Conservation (phyloP, 1,284 basidiomycete genomes). For the Ceratobasidium sp. region DNA sequence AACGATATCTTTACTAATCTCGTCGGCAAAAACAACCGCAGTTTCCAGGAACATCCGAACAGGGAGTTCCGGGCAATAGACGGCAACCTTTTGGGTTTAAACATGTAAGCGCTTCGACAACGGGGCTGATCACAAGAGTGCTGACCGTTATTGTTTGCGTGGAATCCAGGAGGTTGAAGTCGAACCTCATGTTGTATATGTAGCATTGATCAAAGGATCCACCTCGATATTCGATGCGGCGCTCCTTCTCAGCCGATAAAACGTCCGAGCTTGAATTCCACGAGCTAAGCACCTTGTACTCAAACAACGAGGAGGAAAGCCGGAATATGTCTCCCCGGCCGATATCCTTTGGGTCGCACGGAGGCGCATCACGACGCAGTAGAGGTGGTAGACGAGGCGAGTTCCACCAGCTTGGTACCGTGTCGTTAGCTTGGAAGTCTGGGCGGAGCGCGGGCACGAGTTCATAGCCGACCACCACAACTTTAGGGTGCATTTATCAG, state of each 20-base stretch:
- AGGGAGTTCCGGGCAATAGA: conserved; percentile 4
- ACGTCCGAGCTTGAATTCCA: neutral
- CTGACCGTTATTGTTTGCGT: conserved; percentile 31
- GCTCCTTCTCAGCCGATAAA: neutral
- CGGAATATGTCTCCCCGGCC: conserved; percentile 29
- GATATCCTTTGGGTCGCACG: conserved; percentile 30
- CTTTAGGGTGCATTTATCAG: neutral
- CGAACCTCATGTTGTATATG: conserved; percentile 12
- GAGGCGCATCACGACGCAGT: conserved; percentile 8
- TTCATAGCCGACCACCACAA: conserved; percentile 22
- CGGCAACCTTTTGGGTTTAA: neutral
- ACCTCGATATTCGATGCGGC: conserved; percentile 14
- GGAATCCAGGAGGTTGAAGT: neutral
- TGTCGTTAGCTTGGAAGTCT: conserved; percentile 13
- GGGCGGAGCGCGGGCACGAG: conserved; percentile 21
- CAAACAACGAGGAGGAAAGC: conserved; percentile 19
- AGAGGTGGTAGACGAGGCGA: conserved; percentile 2
- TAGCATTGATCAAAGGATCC: conserved; percentile 9
- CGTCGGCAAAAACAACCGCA: conserved; percentile 15
- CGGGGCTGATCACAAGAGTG: neutral
- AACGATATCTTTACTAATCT: conserved; percentile 4
- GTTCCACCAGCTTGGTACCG: conserved; percentile 18
- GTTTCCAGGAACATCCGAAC: conserved; percentile 23
- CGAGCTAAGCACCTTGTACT: conserved; percentile 40
- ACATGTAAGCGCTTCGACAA: neutral